phyloP scores from a whole-genome alignment of 345 rosid species.

The Pseudoturritis turrita region DNA sequence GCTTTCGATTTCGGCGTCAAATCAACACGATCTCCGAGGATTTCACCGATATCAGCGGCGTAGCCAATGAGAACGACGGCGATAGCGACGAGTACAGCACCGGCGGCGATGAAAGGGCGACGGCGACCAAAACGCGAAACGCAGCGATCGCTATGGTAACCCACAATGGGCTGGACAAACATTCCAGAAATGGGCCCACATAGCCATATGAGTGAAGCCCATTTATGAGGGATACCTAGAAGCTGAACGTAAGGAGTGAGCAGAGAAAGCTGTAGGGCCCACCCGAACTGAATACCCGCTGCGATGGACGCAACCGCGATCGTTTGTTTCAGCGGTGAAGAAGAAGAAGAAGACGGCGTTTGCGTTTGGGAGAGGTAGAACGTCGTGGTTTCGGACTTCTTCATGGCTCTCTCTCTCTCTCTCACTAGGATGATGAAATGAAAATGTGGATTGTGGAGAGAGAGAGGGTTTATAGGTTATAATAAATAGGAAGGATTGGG shows the following conservation, averaged over 20 bases:
- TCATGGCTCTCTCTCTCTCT: neutral
- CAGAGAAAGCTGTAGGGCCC: constrained; percentile 86
- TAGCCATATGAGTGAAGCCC: constrained; percentile 84
- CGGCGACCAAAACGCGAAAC: constrained; percentile 74
- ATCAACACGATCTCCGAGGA: constrained; percentile 40
- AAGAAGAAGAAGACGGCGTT: neutral
- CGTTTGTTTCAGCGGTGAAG: constrained; percentile 36
- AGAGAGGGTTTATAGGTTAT: neutral
- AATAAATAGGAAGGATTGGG: neutral
- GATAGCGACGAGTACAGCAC: constrained; percentile 42
- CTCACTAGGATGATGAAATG: neutral
- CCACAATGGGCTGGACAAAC: constrained; percentile 86
- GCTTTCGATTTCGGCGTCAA: constrained; percentile 47
- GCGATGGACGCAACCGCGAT: constrained; percentile 66
- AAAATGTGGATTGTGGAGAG: neutral
- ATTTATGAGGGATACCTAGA: constrained; percentile 69
- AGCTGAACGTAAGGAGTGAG: constrained; percentile 79
- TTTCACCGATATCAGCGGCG: constrained; percentile 63
- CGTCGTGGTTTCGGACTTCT: neutral
- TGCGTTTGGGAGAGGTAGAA: constrained; percentile 7
- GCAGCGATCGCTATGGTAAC: constrained; percentile 69
- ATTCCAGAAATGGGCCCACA: constrained; percentile 89
- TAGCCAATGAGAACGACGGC: constrained; percentile 72
- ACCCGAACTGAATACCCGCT: constrained; percentile 79
- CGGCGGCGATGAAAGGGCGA: constrained; percentile 67